Base-by-base conservation (phyloP, 805 yeast genomes). In the Myxozyma geophila region DNA sequence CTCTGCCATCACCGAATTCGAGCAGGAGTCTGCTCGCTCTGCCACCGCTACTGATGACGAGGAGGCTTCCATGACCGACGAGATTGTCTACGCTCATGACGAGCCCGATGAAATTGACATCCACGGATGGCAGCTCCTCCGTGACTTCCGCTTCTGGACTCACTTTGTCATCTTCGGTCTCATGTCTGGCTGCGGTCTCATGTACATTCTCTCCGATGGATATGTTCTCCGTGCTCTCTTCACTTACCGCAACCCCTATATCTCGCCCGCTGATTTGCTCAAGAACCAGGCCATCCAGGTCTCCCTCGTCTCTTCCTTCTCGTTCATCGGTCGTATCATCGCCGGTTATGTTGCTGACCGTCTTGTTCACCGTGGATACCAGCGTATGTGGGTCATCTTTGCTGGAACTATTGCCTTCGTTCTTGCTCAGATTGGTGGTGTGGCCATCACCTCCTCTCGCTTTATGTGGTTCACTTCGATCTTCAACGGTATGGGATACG, bases 201-300 rank as follows among this genome's bases (percentile, higher is more conserved):
- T 87, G 82, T 89, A 86, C 72, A 89, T 89, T 47, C 87, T 85
- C 69, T 84, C 90, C 0, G 84, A 88, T 44, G 96, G 96, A 0
- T 87, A 85, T 70, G 83, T 88, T 69, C 88, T 87, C 13, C 78
- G 79, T 57, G 83, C 88, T 0, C 74, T 85, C 44, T 70, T 75
- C 19, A 61, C 48, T 21, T 59, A 66, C 60, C 47, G 60, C 40
- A 60, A 68, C 59, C 66, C 69, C 19, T 60, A 21, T 37, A 59
- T 68, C 41, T 53, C 72, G 12, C 64, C 71, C 17, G 58, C 53
- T 19, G 67, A 78, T 54, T 78, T 84, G 39, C 88, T 83, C 70
- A 74, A 75, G 51, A 80, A 84, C 61, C 96, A 89, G 73, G 87
- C 88, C 59, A 75, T 81, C 39, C 95, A 89, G 74, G 96, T 89